Evolutionary conservation across 1,284 basidiomycete species (phyloP).

Genomic region (Cerrena zonata): DNA sequence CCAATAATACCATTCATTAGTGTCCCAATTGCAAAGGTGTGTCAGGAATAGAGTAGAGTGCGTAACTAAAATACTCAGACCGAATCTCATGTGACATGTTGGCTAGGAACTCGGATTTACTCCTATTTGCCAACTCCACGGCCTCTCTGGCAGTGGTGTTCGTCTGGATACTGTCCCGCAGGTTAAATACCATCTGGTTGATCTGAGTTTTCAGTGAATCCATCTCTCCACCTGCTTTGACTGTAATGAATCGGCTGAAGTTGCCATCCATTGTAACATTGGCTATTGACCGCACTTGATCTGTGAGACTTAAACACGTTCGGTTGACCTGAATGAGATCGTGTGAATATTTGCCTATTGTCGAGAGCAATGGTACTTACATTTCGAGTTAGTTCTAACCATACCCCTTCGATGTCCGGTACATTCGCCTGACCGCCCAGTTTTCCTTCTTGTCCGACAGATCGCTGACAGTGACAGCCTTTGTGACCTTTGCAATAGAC

Average conservation of each 20-base stretch:
- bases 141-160: slow-evolving; percentile 97
- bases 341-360: too few relatives aligned
- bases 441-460: too few relatives aligned
- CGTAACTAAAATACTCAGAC: slow-evolving; percentile 36
- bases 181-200: slow-evolving; percentile 98
- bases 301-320: too few relatives aligned
- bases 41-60: slow-evolving; percentile 12
- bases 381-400: too few relatives aligned
- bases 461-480: too few relatives aligned
- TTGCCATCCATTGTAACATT: slow-evolving; percentile 99
- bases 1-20: slow-evolving; percentile 99
- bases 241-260: too few relatives aligned
- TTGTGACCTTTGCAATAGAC: too few relatives aligned
- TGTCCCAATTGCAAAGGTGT: slow-evolving; percentile 59
- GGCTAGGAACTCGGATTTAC: slow-evolving; percentile 96
- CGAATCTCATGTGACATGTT: slow-evolving; percentile 97
- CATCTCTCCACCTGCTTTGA: slow-evolving; percentile 98
- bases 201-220: slow-evolving; percentile 99
- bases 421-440: too few relatives aligned
- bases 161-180: slow-evolving; percentile 96
- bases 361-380: too few relatives aligned
- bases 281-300: too few relatives aligned
- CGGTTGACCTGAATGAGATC: too few relatives aligned
- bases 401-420: too few relatives aligned
- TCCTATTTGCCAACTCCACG: slow-evolving; percentile 91